Percentiles rank a stretch among this genome's conserved stretches.
Conservation (phyloP, 225 moss, liverwort and hornwort genomes). For the Antitrichia curtipendula region DNA sequence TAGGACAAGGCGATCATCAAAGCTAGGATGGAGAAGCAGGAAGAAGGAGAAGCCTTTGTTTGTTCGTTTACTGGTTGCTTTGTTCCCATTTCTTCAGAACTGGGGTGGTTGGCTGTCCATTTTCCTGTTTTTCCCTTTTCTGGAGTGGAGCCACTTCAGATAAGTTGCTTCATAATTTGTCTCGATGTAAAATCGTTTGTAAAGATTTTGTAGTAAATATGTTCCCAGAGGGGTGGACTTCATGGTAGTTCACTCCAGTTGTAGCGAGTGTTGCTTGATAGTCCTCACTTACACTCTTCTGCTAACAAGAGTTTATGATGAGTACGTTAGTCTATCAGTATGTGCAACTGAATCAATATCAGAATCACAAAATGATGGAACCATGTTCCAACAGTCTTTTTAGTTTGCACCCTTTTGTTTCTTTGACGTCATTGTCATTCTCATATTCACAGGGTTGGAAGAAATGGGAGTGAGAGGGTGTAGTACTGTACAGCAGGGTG, state of each 20-base stretch:
- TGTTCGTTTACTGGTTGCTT: constrained; percentile 32
- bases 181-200: neutral
- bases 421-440: neutral
- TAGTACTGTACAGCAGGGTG: neutral
- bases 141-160: neutral
- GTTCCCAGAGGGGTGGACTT: neutral
- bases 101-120: constrained; percentile 55
- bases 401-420: neutral
- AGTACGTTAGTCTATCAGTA: neutral
- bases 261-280: neutral
- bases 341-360: neutral
- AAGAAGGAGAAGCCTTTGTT: constrained; percentile 36
- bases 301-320: neutral
- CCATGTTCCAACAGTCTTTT: neutral
- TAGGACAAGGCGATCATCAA: constrained; percentile 7
- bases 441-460: neutral
- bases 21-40: constrained; percentile 17
- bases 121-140: constrained; percentile 22
- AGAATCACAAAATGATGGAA: neutral
- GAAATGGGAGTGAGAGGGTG: neutral
- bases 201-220: neutral
- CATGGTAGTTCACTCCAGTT: neutral
- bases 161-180: neutral
- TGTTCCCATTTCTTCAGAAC: constrained; percentile 51
- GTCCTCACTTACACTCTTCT: neutral